Evolutionary conservation across 1,284 basidiomycete species (phyloP), one percentile per base, ranked within the genome.

Genomic region (Naganishia albida): DNA sequence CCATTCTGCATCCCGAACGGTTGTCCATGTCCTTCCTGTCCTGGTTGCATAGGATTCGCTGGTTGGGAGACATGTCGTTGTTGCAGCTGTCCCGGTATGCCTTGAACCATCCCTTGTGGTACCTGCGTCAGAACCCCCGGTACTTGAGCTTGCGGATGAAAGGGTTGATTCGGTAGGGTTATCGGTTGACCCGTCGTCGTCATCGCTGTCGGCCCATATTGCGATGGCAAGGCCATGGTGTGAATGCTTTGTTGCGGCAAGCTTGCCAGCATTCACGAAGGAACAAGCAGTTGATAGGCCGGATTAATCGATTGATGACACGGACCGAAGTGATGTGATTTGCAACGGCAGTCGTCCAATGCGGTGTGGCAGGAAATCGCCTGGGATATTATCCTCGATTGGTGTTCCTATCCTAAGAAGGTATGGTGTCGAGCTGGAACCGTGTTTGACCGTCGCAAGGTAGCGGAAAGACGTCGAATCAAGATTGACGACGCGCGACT

Each of bases 261-360:
- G 43, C 54, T n/a, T 50, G 57, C 46, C 34, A 60, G 57, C 57
- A 60, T 60, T 49, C 57, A 60, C 57, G 23, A 50, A n/a, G 23
- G 44, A n/a, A 8, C 30, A 20, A 26, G 48, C 16, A 50, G 12
- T 48, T 48, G 23, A 34, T 26, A 20, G 12, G 26, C 18, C 7
- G 34, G 16, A 10, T 8, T 16, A 20, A 23, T 39, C 30, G 55
- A n/a, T 44, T 59, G 56, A 50, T 60, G 38, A 60, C 46, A 16
- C 34, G 34, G 34, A 34, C 34, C 34, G 34, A 34, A 10, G 4
- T 34, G 34, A 34, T 34, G 34, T 10, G 34, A 34, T 34, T 34
- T 53, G 28, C 51, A 30, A 53, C 8, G 57, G 26, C 34, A 34
- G 23, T 15, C 7, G 7, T n/a, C 42, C 25, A 30, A 18, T 16